Conservation (phyloP, 108 stramenopile species). For the Nitzschia sp. region DNA sequence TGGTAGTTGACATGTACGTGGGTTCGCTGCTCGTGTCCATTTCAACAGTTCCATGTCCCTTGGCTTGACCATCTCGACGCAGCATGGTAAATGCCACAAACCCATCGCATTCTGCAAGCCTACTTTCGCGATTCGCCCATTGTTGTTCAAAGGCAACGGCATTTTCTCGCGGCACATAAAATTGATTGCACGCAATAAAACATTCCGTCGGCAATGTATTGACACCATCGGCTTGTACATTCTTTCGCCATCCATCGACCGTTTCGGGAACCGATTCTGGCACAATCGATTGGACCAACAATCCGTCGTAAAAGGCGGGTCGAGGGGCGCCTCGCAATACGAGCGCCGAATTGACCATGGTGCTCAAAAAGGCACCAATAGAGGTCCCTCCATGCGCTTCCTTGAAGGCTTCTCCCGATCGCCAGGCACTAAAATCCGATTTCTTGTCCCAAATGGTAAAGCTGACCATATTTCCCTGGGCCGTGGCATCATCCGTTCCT, state of each 20-base stretch:
- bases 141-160: constrained; percentile 72
- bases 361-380: constrained; percentile 73
- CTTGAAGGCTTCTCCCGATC: constrained; percentile 87
- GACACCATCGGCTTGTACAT: constrained; percentile 72
- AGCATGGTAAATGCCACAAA: constrained; percentile 76
- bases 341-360: constrained; percentile 75
- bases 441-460: constrained; percentile 90
- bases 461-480: constrained; percentile 73
- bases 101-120: constrained; percentile 73
- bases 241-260: constrained; percentile 87
- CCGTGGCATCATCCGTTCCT: constrained; percentile 22
- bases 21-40: constrained; percentile 61
- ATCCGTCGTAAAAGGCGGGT: constrained; percentile 84
- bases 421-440: constrained; percentile 80
- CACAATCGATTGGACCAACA: constrained; percentile 51
- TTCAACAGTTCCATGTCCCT: constrained; percentile 73
- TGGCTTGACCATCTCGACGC: constrained; percentile 79
- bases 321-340: constrained; percentile 72
- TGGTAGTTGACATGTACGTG: constrained; percentile 64
- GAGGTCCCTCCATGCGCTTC: constrained; percentile 92
- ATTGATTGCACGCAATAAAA: constrained; percentile 86
- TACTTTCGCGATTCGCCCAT: constrained; percentile 67
- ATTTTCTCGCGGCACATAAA: constrained; percentile 69
- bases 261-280: constrained; percentile 58
- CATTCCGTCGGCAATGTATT: constrained; percentile 68